These are phyloP conservation scores for Mucor sp. DNA, from an alignment of 371 early-diverging fungal species.

Conservation along the genomic window DNA sequence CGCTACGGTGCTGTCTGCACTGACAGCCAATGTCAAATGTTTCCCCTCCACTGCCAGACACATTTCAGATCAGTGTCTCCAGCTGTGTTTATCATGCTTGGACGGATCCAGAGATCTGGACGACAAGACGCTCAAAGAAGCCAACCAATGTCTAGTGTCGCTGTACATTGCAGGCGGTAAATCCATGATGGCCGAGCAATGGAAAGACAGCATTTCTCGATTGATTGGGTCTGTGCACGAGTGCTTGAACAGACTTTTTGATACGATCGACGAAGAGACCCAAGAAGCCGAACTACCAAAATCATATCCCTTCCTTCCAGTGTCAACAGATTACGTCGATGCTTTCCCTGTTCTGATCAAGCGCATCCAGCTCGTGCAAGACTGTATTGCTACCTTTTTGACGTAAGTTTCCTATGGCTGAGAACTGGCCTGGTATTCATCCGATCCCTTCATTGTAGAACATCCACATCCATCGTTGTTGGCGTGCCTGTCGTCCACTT, in stretches of 20 bases:
- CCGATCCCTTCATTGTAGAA: constrained; percentile 16
- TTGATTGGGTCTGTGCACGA: constrained; percentile 57
- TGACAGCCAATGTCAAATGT: constrained; percentile 44
- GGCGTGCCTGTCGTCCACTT: constrained; percentile 46
- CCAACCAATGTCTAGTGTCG: constrained; percentile 48
- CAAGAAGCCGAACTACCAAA: constrained; percentile 16
- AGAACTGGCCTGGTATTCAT: too few species aligned
- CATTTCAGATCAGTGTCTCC: constrained; percentile 50
- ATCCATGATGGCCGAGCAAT: constrained; percentile 42
- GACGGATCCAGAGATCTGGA: constrained; percentile 46
- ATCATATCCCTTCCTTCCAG: constrained; percentile 31
- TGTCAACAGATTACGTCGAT: constrained; percentile 36
- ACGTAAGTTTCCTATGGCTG: constrained; percentile 28
- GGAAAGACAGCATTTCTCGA: constrained; percentile 48
- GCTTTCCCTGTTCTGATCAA: constrained; percentile 44
- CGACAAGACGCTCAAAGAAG: constrained; percentile 31
- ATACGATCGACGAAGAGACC: constrained; percentile 59
- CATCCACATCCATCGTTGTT: constrained; percentile 32
- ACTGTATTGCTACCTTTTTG: constrained; percentile 36
- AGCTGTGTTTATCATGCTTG: constrained; percentile 54
- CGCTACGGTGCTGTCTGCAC: constrained; percentile 49
- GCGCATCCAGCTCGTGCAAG: constrained; percentile 35
- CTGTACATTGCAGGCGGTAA: constrained; percentile 49
- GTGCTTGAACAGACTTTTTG: constrained; percentile 53
- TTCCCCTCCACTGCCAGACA: constrained; percentile 64